Evolutionary conservation across 202 grass and related monocot species (phyloP), one percentile per base, ranked within the genome.

Genomic region (Schoenoplectus tabernaemontani): DNA sequence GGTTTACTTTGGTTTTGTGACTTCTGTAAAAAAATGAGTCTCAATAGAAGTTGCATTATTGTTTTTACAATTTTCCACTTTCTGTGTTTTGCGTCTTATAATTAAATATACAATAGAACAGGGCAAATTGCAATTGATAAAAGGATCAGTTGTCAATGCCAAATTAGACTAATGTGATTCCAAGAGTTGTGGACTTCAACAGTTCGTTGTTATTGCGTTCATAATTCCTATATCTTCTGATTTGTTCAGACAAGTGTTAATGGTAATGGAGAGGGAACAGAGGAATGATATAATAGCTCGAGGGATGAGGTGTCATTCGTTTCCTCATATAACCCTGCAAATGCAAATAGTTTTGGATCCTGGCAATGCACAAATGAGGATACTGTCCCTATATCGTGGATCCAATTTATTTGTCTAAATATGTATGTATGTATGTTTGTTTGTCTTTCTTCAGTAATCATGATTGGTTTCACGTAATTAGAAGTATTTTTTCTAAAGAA

Each of bases 221-320:
- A 59, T 9, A 20, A 2, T 58, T 59, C 17, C 12, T 78, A 43
- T 60, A 78, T 60, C n/a, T 78, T 61, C 39, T 28, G 1, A 32
- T 8, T 62, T 79, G 7, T 65, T 65, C 82, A 99, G 96, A 72
- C 19, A 67, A 92, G 81, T 82, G 89, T 84, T 76, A 92, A 89
- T 85, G 90, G 96, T 60, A 91, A 92, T 81, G 78, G 75, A 64
- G 96, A 99, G 81, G 86, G 37, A 50, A 37, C 85, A 30, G 96
- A 92, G 79, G 96, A 99, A 86, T 90, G 90, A 79, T 99, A 99
- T 39, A 90, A 99, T 86, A 99, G 90, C 84, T 95, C 91, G 17
- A 99, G 84, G 81, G 96, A 99, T 89, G 96, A 99, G 92, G 86
- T 95, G 59, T 92, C 92, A 51, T 99, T 92, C 33, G 83, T 99